Base-by-base conservation (phyloP, 768 basidiomycete genomes). In the Chalciporus pseudorubinellus region DNA sequence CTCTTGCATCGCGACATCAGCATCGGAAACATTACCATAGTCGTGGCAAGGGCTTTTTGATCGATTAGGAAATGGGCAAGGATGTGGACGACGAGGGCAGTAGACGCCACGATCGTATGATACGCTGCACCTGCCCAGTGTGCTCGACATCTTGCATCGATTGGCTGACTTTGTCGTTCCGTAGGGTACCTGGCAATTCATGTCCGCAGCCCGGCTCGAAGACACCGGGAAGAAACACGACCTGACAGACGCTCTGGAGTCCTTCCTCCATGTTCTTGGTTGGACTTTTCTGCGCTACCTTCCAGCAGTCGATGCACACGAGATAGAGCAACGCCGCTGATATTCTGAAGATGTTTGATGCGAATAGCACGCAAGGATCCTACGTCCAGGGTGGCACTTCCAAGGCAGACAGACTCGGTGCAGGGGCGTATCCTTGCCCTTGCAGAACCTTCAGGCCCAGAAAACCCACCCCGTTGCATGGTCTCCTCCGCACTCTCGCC, bases 1-100 rank as follows among this genome's bases (percentile, higher is more conserved):
- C 65, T 50, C 21, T 28, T 50, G 16, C 49, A 55, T 16, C 10
- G 39, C 2, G 39, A 55, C 28, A 54, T 65, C 36, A 67, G 65
- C 38, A 41, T 39, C 3, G 51, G 52, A 14, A 68, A 67, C 21
- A 36, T 46, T 3, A 14, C 36, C 7, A 46, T 21, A 8, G 31
- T 22, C 2, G 12, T 16, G 44, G 44, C 4, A 7, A 3, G 20
- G 44, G 44, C 11, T 16, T 34, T 6, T 22, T 46, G 12, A 34
- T 46, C 4, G 44, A 46, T 36, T 46, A 33, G 44, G 44, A 46
- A 7, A 34, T 46, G 33, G 33, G 33, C 12, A 46, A 46, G 14
- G 6, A 19, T 13, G 31, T 29, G 38, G 34, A 19, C 7, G 24
- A 18, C 11, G 14, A n/a, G 16, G 33, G n/a, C 9, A 21, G 18